Evolutionary conservation across 345 rosid species (phyloP).

Genomic region (Abelmoschus esculentus): DNA sequence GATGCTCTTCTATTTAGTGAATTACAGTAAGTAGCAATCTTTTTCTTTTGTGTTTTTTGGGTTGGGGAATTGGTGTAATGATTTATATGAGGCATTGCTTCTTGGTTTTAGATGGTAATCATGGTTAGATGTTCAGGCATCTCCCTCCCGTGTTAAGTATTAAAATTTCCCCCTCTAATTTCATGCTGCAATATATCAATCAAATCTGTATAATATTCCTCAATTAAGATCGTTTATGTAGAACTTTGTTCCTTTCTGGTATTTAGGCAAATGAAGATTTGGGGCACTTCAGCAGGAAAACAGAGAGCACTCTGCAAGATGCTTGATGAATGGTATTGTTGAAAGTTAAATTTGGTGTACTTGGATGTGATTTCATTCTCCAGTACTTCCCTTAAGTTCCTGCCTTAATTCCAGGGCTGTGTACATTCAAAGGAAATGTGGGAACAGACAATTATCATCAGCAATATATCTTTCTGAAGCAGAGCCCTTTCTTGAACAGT

Average conservation of each 20-base stretch:
- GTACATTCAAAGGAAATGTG: slow-evolving; percentile 60
- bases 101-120: neutral
- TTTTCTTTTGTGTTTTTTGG: no score
- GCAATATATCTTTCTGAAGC: slow-evolving; percentile 78
- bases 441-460: slow-evolving; percentile 61
- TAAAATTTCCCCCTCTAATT: neutral
- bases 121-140: neutral
- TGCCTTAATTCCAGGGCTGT: slow-evolving; percentile 48
- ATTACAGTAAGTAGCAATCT: neutral
- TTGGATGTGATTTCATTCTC: neutral
- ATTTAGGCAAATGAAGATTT: slow-evolving; percentile 77
- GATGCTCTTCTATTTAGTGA: neutral
- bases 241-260: neutral
- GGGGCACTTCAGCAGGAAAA: slow-evolving; percentile 83
- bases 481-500: slow-evolving; percentile 89
- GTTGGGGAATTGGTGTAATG: no score
- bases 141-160: neutral
- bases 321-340: slow-evolving; percentile 89
- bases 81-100: neutral
- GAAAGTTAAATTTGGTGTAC: slow-evolving; percentile 11
- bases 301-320: slow-evolving; percentile 75
- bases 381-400: neutral
- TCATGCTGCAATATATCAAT: neutral
- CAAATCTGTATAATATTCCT: neutral
- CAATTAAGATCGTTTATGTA: neutral